These are phyloP conservation scores for Coffea eugenioides DNA, from an alignment of 257 asterid genomes.

Conservation along the genomic window DNA sequence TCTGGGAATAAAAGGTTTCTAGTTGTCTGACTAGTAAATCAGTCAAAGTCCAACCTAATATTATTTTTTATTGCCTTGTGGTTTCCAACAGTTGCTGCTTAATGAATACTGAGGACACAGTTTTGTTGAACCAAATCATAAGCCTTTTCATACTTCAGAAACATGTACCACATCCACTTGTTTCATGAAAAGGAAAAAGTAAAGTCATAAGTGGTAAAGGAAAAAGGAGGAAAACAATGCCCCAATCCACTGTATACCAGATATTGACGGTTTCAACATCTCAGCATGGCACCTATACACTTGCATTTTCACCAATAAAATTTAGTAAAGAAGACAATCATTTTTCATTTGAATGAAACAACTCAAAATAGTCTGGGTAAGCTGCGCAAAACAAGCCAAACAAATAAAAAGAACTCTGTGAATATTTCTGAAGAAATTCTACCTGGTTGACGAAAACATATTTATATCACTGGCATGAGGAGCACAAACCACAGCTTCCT, in stretches of 20 bases:
- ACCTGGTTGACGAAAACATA: slow-evolving; percentile 52
- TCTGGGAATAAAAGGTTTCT: background rate
- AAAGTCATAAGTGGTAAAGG: too few species aligned
- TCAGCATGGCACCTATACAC: background rate
- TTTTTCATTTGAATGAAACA: background rate
- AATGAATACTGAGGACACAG: background rate
- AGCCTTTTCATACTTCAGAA: background rate
- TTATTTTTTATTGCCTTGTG: background rate
- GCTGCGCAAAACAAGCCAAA: background rate
- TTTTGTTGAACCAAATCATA: background rate
- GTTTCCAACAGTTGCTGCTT: background rate
- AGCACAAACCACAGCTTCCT: slow-evolving; percentile 84
- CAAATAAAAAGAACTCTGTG: background rate
- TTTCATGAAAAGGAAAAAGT: too few species aligned
- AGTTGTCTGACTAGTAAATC: background rate
- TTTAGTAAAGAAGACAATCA: background rate
- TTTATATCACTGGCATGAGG: slow-evolving; percentile 55
- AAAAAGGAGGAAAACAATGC: too few species aligned
- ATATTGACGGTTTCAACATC: too few species aligned
- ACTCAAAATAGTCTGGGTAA: background rate
- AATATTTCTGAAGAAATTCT: background rate
- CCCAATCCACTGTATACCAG: background rate
- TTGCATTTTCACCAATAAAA: background rate
- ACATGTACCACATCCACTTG: too few species aligned
- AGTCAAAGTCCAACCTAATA: background rate